Evolutionary conservation across 2,329 filamentous ascomycete species (phyloP).

Genomic region (Aspergillus brasiliensis): DNA sequence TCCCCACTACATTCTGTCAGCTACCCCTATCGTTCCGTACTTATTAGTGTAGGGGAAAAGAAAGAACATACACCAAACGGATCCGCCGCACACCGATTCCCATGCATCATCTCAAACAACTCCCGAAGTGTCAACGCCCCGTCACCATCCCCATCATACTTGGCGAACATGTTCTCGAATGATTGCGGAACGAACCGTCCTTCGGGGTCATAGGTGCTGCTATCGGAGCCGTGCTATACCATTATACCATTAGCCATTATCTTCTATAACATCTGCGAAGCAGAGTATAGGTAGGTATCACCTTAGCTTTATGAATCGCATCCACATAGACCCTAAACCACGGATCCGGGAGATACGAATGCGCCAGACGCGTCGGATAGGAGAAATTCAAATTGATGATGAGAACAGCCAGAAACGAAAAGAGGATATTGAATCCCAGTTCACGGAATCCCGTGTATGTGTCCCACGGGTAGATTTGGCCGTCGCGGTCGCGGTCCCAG

Average conservation of each 20-base stretch:
- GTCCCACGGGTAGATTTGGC: conserved; percentile 43
- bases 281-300: neutral
- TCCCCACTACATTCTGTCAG: conserved; percentile 32
- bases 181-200: conserved; percentile 50
- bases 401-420: conserved; percentile 43
- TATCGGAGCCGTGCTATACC: conserved; percentile 28
- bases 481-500: conserved; percentile 47
- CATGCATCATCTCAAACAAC: conserved; percentile 41
- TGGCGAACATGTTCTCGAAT: conserved; percentile 53
- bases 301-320: conserved; percentile 47
- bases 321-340: conserved; percentile 42
- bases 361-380: conserved; percentile 46
- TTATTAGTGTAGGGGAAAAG: neutral
- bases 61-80: conserved; percentile 39
- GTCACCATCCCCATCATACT: conserved; percentile 45
- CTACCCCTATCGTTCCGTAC: too few relatives aligned
- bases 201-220: conserved; percentile 48
- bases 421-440: conserved; percentile 44
- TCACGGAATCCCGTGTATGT: conserved; percentile 45
- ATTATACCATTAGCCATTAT: neutral
- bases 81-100: conserved; percentile 47
- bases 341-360: conserved; percentile 41
- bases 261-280: fast-evolving
- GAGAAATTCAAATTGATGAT: conserved; percentile 49
- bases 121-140: conserved; percentile 45